These are phyloP conservation scores for Myriosclerotinia curreyana DNA, from an alignment of 2,329 filamentous ascomycete species.

Conservation along the genomic window DNA sequence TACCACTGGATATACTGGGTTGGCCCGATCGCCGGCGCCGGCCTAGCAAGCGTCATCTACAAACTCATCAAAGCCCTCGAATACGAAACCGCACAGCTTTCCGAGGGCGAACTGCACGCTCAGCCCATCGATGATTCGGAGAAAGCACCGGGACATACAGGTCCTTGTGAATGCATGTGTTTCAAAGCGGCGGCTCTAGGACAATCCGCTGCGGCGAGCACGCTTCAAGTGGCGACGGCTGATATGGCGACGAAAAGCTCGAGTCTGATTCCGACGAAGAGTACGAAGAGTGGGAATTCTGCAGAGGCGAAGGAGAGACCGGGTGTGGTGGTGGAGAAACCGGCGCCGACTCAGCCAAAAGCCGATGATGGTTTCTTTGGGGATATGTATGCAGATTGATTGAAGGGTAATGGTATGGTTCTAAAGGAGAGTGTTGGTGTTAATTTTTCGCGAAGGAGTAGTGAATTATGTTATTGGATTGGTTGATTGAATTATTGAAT, in stretches of 20 bases:
- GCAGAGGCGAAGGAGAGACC: background rate
- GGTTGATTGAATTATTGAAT: constrained; percentile 10
- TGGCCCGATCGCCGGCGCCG: constrained; percentile 49
- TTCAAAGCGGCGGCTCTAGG: constrained; percentile 15
- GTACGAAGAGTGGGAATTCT: constrained; percentile 11
- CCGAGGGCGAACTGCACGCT: background rate
- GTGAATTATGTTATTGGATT: background rate
- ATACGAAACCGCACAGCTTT: constrained; percentile 44
- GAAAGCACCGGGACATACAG: constrained; percentile 18
- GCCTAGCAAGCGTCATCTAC: constrained; percentile 51
- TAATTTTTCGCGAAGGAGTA: background rate
- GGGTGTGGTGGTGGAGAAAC: background rate
- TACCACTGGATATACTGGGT: constrained; percentile 52
- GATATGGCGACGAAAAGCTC: constrained; percentile 9
- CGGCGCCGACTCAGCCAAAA: background rate
- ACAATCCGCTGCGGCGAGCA: background rate
- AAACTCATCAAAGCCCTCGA: constrained; percentile 50
- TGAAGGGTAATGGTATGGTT: background rate
- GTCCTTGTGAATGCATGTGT: constrained; percentile 21
- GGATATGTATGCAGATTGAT: constrained; percentile 21
- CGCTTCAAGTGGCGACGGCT: background rate
- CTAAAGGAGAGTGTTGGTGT: background rate
- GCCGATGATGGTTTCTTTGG: constrained; percentile 19
- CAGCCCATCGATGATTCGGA: constrained; percentile 5
- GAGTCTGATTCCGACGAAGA: constrained; percentile 11